phyloP scores from a whole-genome alignment of 1,284 basidiomycete species.

The Heterobasidion parviporum region DNA sequence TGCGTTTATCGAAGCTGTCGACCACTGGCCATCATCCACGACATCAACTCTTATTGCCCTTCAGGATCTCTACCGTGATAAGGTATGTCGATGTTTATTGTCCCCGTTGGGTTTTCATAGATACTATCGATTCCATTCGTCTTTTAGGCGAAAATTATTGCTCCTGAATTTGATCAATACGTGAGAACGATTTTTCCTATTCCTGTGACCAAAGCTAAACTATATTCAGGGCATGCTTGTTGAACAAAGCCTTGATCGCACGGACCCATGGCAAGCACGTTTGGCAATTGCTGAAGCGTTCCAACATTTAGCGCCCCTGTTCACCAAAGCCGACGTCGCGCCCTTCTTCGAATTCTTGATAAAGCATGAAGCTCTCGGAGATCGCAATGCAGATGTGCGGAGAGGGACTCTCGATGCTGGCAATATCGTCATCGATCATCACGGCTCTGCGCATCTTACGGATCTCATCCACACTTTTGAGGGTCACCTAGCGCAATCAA shows the following conservation, averaged over 20 bases:
- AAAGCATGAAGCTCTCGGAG: conserved; percentile 80
- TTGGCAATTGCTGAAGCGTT: conserved; percentile 74
- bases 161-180: conserved; percentile 87
- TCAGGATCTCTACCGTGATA: conserved; percentile 76
- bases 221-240: conserved; percentile 82
- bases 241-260: conserved; percentile 78
- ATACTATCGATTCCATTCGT: no score
- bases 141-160: conserved; percentile 66
- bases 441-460: conserved; percentile 70
- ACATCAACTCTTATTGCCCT: conserved; percentile 40
- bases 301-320: conserved; percentile 60
- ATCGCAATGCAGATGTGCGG: conserved; percentile 77
- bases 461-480: conserved; percentile 85
- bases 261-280: conserved; percentile 90
- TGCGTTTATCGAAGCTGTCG: conserved; percentile 75
- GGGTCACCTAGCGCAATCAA: conserved; percentile 59
- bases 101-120: no score
- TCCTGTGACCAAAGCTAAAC: background rate
- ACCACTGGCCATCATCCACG: conserved; percentile 67
- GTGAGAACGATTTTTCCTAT: conserved; percentile 33
- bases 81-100: conserved; percentile 31
- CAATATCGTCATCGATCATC: conserved; percentile 75
- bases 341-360: conserved; percentile 88
- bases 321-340: conserved; percentile 60
- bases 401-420: conserved; percentile 85